phyloP scores from a whole-genome alignment of 768 basidiomycete species.

The Leucogyrophana mollusca region DNA sequence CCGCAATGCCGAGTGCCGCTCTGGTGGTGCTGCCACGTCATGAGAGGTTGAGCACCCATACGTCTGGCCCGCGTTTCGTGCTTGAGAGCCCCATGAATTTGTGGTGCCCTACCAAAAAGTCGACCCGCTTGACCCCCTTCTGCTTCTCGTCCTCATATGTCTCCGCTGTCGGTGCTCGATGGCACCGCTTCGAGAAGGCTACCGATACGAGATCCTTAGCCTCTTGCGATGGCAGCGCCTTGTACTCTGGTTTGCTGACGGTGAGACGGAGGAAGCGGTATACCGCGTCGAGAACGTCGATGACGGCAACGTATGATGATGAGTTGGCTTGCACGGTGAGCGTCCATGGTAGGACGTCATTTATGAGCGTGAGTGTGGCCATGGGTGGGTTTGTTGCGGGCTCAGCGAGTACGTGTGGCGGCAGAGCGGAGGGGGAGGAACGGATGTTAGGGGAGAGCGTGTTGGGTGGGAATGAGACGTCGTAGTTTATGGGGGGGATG shows the following conservation, averaged over 20 bases:
- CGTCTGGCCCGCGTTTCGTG: constrained; percentile 33
- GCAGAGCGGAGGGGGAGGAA: constrained; percentile 24
- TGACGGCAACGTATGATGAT: constrained; percentile 33
- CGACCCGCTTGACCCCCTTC: constrained; percentile 53
- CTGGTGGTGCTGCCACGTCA: constrained; percentile 10
- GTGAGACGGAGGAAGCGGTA: constrained; percentile 42
- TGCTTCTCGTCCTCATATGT: constrained; percentile 37
- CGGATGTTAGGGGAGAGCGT: constrained; percentile 20
- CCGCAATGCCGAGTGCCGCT: background rate
- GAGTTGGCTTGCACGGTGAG: constrained; percentile 28
- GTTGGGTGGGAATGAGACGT: constrained; percentile 16
- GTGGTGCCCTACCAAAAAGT: constrained; percentile 45
- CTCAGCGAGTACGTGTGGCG: constrained; percentile 20
- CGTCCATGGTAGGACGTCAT: constrained; percentile 32
- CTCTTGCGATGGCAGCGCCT: constrained; percentile 27
- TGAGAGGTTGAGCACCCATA: constrained; percentile 31
- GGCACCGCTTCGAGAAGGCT: constrained; percentile 44
- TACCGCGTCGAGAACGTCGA: constrained; percentile 48
- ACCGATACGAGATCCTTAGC: constrained; percentile 34
- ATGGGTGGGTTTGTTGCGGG: constrained; percentile 31
- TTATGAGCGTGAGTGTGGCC: constrained; percentile 27
- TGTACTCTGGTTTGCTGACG: constrained; percentile 41
- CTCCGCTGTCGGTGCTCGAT: constrained; percentile 27
- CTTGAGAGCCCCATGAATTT: constrained; percentile 49
- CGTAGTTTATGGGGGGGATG: constrained; percentile 18